Percentiles rank a stretch among this genome's conserved stretches.
Evolutionary conservation across 1,139 yeast species (phyloP).

Genomic region (Groenewaldozyma sp.): DNA sequence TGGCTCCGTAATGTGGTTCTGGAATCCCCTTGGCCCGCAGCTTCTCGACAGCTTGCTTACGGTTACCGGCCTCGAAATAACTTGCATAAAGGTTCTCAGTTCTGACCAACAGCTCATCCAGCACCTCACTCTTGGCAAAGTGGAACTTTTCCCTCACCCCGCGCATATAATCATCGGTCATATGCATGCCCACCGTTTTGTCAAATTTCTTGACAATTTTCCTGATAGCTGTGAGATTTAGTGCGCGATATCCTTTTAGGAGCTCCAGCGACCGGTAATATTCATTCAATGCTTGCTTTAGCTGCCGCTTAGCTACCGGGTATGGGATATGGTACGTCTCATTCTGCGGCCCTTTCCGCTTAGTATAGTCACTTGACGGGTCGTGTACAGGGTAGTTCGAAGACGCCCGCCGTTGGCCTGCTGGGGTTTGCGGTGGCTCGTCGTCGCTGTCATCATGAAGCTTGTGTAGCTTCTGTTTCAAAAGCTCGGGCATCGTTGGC

Average conservation of each 20-base stretch:
- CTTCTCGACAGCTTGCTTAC: conserved; percentile 67
- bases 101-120: conserved; percentile 52
- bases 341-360: conserved; percentile 6
- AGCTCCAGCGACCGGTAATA: conserved; percentile 73
- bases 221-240: conserved; percentile 82
- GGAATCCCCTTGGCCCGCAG: conserved; percentile 43
- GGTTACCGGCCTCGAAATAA: conserved; percentile 63
- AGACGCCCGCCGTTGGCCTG: not conserved
- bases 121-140: conserved; percentile 55
- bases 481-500: conserved; percentile 26
- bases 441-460: conserved; percentile 6
- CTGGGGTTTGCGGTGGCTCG: conserved; percentile 4
- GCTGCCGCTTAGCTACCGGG: conserved; percentile 59
- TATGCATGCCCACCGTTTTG: conserved; percentile 48
- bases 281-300: conserved; percentile 71
- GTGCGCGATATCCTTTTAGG: conserved; percentile 60
- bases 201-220: conserved; percentile 87
- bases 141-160: conserved; percentile 41
- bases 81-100: conserved; percentile 62
- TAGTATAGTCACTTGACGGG: conserved; percentile 6
- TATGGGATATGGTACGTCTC: conserved; percentile 35
- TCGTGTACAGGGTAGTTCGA: conserved; percentile 5
- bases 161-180: conserved; percentile 49
- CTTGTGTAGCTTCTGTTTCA: conserved; percentile 7
- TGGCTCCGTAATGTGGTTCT: conserved; percentile 25